These are phyloP conservation scores for Penicillium rolfsii DNA, from an alignment of 2,329 filamentous ascomycete species.

Conservation along the genomic window DNA sequence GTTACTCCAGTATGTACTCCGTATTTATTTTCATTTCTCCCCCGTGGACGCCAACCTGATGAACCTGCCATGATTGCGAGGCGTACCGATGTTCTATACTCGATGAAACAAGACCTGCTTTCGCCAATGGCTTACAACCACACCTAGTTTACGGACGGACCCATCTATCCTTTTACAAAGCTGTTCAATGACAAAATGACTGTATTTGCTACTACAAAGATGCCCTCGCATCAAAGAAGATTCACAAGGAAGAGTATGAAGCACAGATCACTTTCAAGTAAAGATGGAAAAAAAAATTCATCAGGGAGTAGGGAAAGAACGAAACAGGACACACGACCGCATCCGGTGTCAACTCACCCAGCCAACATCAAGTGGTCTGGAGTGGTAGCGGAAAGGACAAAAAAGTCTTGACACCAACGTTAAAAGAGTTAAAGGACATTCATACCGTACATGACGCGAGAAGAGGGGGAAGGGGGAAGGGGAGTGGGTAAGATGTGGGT, in stretches of 20 bases:
- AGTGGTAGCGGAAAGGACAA: slow-evolving; percentile 16
- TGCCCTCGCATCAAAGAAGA: slow-evolving; percentile 25
- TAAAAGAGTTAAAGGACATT: slow-evolving; percentile 24
- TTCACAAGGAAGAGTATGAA: slow-evolving; percentile 27
- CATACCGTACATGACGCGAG: slow-evolving; percentile 32
- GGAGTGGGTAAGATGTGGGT: not conserved
- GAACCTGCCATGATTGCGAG: too few relatives aligned
- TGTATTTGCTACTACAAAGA: slow-evolving; percentile 24
- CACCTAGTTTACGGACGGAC: not conserved
- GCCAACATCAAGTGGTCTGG: slow-evolving; percentile 19
- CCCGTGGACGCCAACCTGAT: not conserved
- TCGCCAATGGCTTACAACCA: not conserved
- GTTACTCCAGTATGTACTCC: too few relatives aligned
- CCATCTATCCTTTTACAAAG: not conserved
- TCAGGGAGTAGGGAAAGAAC: slow-evolving; percentile 24
- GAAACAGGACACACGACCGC: slow-evolving; percentile 21
- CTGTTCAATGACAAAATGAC: slow-evolving; percentile 14
- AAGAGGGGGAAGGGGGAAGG: slow-evolving; percentile 6
- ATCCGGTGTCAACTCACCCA: slow-evolving; percentile 3
- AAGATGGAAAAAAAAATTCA: slow-evolving; percentile 22
- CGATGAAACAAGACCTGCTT: too few relatives aligned
- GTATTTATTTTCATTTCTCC: not conserved
- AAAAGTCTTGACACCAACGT: not conserved
- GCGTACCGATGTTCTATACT: too few relatives aligned
- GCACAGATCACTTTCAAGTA: slow-evolving; percentile 5